Evolutionary conservation across 1,139 yeast genomes (phyloP).

Genomic region (Sugiyamaella japonica): DNA sequence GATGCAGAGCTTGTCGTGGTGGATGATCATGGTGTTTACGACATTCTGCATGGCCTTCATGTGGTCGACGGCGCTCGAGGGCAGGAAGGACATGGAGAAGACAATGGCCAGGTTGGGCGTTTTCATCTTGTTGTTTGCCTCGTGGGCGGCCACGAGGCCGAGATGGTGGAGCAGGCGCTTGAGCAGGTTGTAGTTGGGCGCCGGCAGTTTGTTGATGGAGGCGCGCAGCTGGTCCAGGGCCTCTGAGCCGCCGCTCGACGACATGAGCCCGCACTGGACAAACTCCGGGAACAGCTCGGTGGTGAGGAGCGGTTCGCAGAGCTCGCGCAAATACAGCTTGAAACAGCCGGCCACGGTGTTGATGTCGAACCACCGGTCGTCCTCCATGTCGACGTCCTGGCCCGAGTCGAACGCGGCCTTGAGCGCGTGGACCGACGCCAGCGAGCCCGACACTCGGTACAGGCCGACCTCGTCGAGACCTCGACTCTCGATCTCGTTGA

Average conservation of each 20-base stretch:
- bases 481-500: constrained; percentile 73
- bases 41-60: constrained; percentile 44
- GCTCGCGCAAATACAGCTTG: constrained; percentile 78
- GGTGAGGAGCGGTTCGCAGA: constrained; percentile 84
- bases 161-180: constrained; percentile 69
- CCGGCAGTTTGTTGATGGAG: constrained; percentile 57
- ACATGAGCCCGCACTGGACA: constrained; percentile 34
- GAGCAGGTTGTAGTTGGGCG: constrained; percentile 64
- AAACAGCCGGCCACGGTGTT: constrained; percentile 90
- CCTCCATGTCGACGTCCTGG: constrained; percentile 65
- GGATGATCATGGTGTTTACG: constrained; percentile 40
- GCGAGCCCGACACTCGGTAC: constrained; percentile 87
- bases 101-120: constrained; percentile 81
- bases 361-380: constrained; percentile 72
- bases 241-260: constrained; percentile 17
- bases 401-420: constrained; percentile 73
- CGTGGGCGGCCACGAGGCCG: constrained; percentile 55
- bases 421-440: constrained; percentile 70
- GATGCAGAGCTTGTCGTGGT: constrained; percentile 36
- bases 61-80: constrained; percentile 36
- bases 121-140: constrained; percentile 72
- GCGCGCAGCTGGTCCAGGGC: constrained; percentile 44
- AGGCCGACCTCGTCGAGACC: constrained; percentile 91
- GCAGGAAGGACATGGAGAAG: constrained; percentile 58
- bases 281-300: constrained; percentile 56